Conservation (phyloP, 768 basidiomycete genomes). For the Strobilomyces dryophilus region DNA sequence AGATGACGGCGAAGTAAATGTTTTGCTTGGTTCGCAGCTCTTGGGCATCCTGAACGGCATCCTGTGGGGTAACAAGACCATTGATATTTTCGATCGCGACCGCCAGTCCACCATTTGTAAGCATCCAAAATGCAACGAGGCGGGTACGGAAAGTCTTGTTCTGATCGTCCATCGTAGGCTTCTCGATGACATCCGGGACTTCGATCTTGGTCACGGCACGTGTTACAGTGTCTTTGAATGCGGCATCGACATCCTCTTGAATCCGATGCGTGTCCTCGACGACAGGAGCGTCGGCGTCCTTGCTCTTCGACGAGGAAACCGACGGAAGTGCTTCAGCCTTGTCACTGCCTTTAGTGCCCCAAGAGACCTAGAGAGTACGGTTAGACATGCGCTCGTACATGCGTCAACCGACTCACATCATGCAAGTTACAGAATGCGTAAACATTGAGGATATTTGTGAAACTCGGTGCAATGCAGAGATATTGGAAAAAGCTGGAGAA, state of each 20-base stretch:
- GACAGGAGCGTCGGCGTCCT: constrained; percentile 68
- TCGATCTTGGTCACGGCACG: constrained; percentile 78
- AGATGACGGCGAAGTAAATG: constrained; percentile 70
- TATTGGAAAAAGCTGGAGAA: constrained; percentile 93
- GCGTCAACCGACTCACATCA: constrained; percentile 49
- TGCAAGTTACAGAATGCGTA: constrained; percentile 98
- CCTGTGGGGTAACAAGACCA: constrained; percentile 44
- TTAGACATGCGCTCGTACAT: neutral
- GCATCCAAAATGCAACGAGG: constrained; percentile 80
- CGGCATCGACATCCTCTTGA: constrained; percentile 85
- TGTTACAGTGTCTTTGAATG: constrained; percentile 89
- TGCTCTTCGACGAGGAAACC: constrained; percentile 77
- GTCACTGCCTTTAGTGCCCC: constrained; percentile 95
- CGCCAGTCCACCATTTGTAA: constrained; percentile 63
- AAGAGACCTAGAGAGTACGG: constrained; percentile 55
- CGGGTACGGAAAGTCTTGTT: constrained; percentile 94
- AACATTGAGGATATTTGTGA: constrained; percentile 92
- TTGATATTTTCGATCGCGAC: constrained; percentile 75
- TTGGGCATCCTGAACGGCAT: constrained; percentile 38
- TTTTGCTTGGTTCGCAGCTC: constrained; percentile 46
- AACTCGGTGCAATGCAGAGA: constrained; percentile 84
- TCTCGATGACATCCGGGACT: constrained; percentile 62
- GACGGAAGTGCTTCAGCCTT: constrained; percentile 91
- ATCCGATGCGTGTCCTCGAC: constrained; percentile 82
- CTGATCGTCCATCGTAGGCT: constrained; percentile 82